Conservation (phyloP, 805 yeast genomes). For the Priceomyces medius region DNA sequence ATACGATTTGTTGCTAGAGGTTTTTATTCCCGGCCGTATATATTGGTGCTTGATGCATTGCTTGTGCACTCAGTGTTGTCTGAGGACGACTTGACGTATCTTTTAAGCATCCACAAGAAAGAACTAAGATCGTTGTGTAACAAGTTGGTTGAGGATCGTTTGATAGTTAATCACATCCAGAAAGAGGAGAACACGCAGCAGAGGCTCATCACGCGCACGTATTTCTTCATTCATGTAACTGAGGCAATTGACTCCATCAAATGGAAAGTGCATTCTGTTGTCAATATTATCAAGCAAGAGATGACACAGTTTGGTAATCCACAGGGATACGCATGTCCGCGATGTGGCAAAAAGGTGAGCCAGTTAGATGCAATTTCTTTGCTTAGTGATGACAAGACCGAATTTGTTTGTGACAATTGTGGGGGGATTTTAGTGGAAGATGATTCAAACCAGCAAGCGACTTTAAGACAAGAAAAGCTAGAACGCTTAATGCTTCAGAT, state of each 20-base stretch:
- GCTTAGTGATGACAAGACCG: constrained; percentile 74
- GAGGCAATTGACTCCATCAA: constrained; percentile 94
- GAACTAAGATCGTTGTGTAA: constrained; percentile 83
- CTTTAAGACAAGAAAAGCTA: constrained; percentile 74
- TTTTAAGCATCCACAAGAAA: constrained; percentile 81
- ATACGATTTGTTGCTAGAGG: constrained; percentile 81
- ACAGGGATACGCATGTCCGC: constrained; percentile 89
- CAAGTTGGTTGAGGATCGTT: constrained; percentile 77
- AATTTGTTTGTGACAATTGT: constrained; percentile 84
- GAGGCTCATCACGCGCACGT: constrained; percentile 71
- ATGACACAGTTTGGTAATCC: constrained; percentile 84
- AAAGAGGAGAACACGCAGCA: constrained; percentile 53
- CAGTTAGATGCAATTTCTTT: constrained; percentile 86
- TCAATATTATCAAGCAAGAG: constrained; percentile 73
- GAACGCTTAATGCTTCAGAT: constrained; percentile 85
- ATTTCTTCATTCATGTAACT: constrained; percentile 83
- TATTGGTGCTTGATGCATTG: constrained; percentile 82
- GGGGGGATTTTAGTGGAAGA: constrained; percentile 78
- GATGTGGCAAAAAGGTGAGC: constrained; percentile 76
- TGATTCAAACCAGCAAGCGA: constrained; percentile 79
- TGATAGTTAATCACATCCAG: constrained; percentile 68
- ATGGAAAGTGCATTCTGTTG: constrained; percentile 92
- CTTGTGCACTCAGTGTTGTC: constrained; percentile 84
- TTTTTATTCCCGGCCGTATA: constrained; percentile 81
- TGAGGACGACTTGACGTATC: constrained; percentile 83